A percentile compares a stretch with the other conserved stretches of the same genome.
phyloP scores from a whole-genome alignment of 2,329 filamentous ascomycete genomes.

The Penicillium sp. region DNA sequence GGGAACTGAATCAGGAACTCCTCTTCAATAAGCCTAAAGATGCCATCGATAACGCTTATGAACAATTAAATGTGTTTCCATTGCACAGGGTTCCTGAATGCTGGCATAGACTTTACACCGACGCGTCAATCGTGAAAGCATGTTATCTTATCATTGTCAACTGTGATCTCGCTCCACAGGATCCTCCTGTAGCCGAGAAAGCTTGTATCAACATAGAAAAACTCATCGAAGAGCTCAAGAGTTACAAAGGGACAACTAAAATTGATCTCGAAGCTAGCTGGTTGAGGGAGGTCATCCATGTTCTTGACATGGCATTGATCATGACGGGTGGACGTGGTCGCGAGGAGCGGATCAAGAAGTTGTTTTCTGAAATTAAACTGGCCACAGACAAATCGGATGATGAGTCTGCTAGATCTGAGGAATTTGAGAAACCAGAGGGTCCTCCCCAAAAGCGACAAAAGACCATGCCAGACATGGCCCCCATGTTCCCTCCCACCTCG shows the following conservation, averaged over 20 bases:
- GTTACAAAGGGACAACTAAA: neutral
- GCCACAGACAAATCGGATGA: conserved; percentile 8
- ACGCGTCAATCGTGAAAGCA: conserved; percentile 54
- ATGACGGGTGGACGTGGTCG: conserved; percentile 66
- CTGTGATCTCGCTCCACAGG: conserved; percentile 14
- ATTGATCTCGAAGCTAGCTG: conserved; percentile 34
- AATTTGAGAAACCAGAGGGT: neutral
- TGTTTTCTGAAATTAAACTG: conserved; percentile 35
- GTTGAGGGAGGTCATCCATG: conserved; percentile 60
- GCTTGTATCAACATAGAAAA: conserved; percentile 6
- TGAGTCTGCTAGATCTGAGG: conserved; percentile 3
- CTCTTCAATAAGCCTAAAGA: conserved; percentile 39
- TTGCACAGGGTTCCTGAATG: conserved; percentile 56
- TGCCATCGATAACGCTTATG: conserved; percentile 51
- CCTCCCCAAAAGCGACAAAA: conserved; percentile 32
- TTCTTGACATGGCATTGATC: conserved; percentile 75
- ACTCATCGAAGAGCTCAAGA: conserved; percentile 16
- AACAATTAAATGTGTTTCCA: conserved; percentile 56
- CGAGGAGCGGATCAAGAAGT: conserved; percentile 42
- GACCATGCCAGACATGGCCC: conserved; percentile 16
- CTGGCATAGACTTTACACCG: conserved; percentile 60
- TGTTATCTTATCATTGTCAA: conserved; percentile 32
- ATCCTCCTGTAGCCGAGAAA: neutral
- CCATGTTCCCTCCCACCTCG: conserved; percentile 35
- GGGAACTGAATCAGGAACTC: neutral